Conservation (phyloP, 208 protist genomes). For the Herpetomonas muscarum region DNA sequence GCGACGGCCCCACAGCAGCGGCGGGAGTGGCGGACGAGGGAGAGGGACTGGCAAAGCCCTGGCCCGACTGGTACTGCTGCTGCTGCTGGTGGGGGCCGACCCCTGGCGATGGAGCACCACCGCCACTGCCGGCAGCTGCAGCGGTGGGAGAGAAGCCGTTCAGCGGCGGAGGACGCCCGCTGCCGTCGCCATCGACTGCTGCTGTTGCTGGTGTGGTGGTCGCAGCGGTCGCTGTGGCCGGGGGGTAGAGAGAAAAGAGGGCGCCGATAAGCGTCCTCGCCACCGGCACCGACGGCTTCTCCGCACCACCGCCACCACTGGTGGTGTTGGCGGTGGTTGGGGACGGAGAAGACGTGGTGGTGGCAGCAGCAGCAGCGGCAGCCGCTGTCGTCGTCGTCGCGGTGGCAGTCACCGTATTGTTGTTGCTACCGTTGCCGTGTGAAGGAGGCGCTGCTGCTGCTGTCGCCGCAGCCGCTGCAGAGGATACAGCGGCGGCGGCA, state of each 20-base stretch:
- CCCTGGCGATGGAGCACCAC: not conserved
- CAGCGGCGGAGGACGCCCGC: conserved; percentile 9
- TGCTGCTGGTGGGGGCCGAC: not conserved
- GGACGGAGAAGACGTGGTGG: not conserved
- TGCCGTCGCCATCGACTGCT: not conserved
- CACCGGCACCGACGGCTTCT: conserved; percentile 7
- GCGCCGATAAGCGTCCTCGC: conserved; percentile 25
- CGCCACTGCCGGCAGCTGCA: not conserved
- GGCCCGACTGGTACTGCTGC: not conserved
- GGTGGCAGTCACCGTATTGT: not conserved
- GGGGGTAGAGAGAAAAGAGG: conserved; percentile 31
- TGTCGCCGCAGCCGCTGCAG: not conserved
- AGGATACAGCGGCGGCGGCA: not conserved
- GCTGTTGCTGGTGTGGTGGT: conserved; percentile 1
- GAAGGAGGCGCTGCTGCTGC: not conserved
- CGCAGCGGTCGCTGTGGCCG: not conserved
- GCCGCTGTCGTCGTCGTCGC: not conserved
- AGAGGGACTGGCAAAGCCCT: no score
- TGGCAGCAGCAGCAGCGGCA: not conserved
- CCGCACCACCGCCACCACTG: not conserved
- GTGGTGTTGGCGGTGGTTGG: not conserved
- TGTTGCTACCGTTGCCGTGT: not conserved
- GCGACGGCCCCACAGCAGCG: no score
- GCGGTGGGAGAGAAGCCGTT: conserved; percentile 18
- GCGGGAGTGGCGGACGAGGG: no score